Evolutionary conservation across 805 yeast species (phyloP), one percentile per base, ranked within the genome.

Genomic region (Sugiyamaella boreocaroliniensis): DNA sequence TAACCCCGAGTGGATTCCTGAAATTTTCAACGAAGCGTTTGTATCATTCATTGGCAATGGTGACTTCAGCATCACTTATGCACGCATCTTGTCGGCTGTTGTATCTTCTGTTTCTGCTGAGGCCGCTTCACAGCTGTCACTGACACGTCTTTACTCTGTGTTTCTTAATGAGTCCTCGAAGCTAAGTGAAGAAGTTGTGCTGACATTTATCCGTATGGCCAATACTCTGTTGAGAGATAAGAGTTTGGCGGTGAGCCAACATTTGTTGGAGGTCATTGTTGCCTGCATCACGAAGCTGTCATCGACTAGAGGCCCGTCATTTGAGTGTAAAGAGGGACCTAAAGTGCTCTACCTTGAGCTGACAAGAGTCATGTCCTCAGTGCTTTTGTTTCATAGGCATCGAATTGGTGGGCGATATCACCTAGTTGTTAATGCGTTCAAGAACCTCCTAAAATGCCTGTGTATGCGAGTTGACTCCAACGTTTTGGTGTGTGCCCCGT

Each of bases 381-480:
- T 86, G 2, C 65, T 90, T 8, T 69, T 88, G 26, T 76, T 76
- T 62, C 93, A 88, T 61, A 76, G 97, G 50, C 79, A 72, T 63
- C 78, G 89, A 61, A 69, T 90, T 16, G 74, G 83, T 0, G 80
- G 83, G 40, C 80, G 97, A 63, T 82, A 86, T 61, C 95, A 89
- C 64, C 62, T 89, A 45, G 58, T 89, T 2, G 69, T 80, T 7
- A 60, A 72, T 0, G 64, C 77, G 1, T 71, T 85, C 44, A 71
- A 76, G 12, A 68, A 79, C 2, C 67, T 83, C 47, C 67, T 92
- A 63, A 76, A 71, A 47, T 66, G 76, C 1, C 60, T 86, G 59
- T 69, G 71, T 50, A 64, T 47, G 43, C 49, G 44, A 8, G 47
- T 53, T 0, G 26, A 43, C 4, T 44, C 55, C 2, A 55, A 58